A percentile compares a stretch with the other conserved stretches of the same genome.
Evolutionary conservation across 148 eudicot genomes (phyloP).

Genomic region (Rhododendron henanense): DNA sequence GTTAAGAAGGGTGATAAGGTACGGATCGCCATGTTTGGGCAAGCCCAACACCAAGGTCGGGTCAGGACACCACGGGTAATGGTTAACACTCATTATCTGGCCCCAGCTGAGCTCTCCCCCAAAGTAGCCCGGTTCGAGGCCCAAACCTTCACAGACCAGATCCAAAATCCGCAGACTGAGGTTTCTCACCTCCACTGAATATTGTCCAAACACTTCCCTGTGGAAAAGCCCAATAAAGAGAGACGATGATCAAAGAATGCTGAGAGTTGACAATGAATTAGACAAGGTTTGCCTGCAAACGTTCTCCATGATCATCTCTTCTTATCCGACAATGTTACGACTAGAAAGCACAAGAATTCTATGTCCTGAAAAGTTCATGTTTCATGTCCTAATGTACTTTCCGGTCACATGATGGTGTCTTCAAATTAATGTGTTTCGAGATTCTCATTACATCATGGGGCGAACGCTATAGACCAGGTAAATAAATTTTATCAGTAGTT

Average conservation of each 20-base stretch:
- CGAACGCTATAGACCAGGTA: too few species aligned
- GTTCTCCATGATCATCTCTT: background rate
- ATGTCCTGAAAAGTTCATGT: too few species aligned
- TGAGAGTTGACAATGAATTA: background rate
- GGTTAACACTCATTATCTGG: constrained; percentile 3
- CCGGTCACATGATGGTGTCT: too few species aligned
- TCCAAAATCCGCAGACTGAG: constrained; percentile 12
- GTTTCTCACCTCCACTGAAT: constrained; percentile 19
- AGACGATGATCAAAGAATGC: background rate
- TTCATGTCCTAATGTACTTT: too few species aligned
- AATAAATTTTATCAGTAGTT: too few species aligned
- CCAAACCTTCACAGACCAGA: constrained; percentile 18
- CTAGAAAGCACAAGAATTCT: too few species aligned
- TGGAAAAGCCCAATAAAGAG: background rate
- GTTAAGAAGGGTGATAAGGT: constrained; percentile 9
- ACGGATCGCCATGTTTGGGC: constrained; percentile 14
- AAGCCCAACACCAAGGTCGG: constrained; percentile 23
- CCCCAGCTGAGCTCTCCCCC: background rate
- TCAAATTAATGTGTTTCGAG: too few species aligned
- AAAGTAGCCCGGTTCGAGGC: constrained; percentile 19
- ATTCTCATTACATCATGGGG: too few species aligned
- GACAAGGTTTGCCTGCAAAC: background rate
- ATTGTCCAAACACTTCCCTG: constrained; percentile 18
- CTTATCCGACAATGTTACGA: too few species aligned
- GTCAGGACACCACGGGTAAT: constrained; percentile 29